These are phyloP conservation scores for Solanum aculeatissimum DNA, from an alignment of 305 asterid genomes.

Conservation along the genomic window DNA sequence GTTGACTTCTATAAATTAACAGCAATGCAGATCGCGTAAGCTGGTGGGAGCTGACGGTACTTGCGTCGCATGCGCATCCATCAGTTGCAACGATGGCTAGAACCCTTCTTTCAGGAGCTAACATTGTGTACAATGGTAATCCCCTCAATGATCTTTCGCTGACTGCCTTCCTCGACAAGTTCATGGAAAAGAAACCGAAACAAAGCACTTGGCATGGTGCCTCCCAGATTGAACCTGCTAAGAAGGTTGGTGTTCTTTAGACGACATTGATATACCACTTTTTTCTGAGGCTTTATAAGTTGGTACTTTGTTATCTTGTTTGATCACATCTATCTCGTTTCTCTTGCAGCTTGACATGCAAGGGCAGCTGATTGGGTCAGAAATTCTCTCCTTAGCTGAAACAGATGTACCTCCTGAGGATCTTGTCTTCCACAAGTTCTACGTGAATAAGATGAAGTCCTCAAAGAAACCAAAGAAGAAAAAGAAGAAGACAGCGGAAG, in stretches of 20 bases:
- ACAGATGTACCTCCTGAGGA: conserved; percentile 78
- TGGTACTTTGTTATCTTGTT: neutral
- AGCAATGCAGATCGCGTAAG: conserved; percentile 85
- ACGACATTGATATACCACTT: neutral
- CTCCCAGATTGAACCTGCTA: conserved; percentile 81
- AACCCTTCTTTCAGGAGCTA: conserved; percentile 84
- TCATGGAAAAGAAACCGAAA: conserved; percentile 94
- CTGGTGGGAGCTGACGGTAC: conserved; percentile 84
- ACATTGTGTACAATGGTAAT: conserved; percentile 78
- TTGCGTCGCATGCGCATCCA: conserved; percentile 87
- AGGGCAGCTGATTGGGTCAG: conserved; percentile 71
- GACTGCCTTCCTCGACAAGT: conserved; percentile 78
- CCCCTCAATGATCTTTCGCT: conserved; percentile 85
- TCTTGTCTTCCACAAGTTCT: conserved; percentile 85
- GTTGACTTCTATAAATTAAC: conserved; percentile 9
- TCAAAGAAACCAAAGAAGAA: conserved; percentile 68
- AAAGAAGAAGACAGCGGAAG: conserved; percentile 58
- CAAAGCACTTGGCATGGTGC: conserved; percentile 82
- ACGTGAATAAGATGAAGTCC: conserved; percentile 62
- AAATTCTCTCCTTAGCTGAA: conserved; percentile 67
- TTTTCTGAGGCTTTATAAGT: neutral
- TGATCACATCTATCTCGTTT: neutral
- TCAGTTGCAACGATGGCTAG: conserved; percentile 92
- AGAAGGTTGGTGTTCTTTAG: conserved; percentile 43
- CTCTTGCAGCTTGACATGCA: conserved; percentile 56